A percentile compares a stretch with the other conserved stretches of the same genome.
These are phyloP conservation scores for Babesia microti DNA, from an alignment of 169 alveolate species.

Conservation along the genomic window DNA sequence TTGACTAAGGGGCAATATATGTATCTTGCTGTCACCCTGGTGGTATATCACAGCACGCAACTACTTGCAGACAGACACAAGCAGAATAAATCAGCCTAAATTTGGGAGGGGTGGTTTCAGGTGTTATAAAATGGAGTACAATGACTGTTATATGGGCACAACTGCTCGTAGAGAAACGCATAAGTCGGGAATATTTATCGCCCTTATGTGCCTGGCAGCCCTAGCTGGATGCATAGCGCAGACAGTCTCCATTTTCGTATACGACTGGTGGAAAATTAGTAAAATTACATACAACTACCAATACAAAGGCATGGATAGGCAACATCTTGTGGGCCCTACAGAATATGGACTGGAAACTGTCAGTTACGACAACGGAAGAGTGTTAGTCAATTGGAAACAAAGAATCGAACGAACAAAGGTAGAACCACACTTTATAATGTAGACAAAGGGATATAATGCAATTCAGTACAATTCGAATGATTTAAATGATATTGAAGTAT, in stretches of 20 bases:
- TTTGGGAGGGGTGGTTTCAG: no score
- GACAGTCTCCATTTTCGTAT: slow-evolving; percentile 10
- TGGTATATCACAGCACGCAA: no score
- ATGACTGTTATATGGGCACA: no score
- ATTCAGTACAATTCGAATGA: slow-evolving; percentile 22
- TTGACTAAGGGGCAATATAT: no score
- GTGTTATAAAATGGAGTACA: no score
- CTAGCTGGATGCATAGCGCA: no score
- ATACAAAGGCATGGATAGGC: slow-evolving; percentile 31
- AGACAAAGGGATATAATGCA: slow-evolving; percentile 44
- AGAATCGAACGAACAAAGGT: slow-evolving; percentile 36
- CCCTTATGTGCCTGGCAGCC: no score
- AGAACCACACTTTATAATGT: neutral
- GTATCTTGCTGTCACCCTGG: no score
- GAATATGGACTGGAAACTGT: slow-evolving; percentile 26
- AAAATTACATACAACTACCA: slow-evolving; percentile 35
- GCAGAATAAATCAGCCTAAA: no score
- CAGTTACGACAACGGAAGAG: slow-evolving; percentile 19
- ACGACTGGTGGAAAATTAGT: slow-evolving; percentile 38
- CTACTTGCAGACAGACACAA: no score
- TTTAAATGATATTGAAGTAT: slow-evolving; percentile 27
- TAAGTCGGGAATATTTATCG: no score
- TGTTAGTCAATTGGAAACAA: slow-evolving; percentile 19
- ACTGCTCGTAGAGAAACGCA: no score
- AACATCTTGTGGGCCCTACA: slow-evolving; percentile 35